Percentiles rank a stretch among this genome's conserved stretches.
These are phyloP conservation scores for Sonneratia alba DNA, from an alignment of 345 rosid species.

Conservation along the genomic window DNA sequence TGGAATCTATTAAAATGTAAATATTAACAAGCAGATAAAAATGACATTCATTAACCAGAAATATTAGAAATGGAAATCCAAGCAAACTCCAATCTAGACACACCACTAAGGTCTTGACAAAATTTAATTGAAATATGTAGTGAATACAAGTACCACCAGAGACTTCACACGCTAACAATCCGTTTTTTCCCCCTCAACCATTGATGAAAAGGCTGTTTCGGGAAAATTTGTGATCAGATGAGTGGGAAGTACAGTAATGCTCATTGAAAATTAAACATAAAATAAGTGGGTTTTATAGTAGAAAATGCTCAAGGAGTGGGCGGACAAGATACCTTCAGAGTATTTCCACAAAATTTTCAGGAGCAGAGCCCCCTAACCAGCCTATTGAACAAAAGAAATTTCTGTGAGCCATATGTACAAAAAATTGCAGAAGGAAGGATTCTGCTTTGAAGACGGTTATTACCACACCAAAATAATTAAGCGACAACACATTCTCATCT, in stretches of 20 bases:
- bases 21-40: no score
- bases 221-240: not conserved
- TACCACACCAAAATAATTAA: not conserved
- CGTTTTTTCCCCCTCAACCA: constrained; percentile 88
- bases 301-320: no score
- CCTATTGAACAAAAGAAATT: constrained; percentile 33
- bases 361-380: constrained; percentile 94
- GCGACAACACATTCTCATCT: not conserved
- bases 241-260: not conserved
- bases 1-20: not conserved
- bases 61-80: not conserved
- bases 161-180: constrained; percentile 85
- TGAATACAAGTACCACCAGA: constrained; percentile 93
- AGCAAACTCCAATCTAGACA: constrained; percentile 4
- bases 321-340: constrained; percentile 51
- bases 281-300: not conserved
- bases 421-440: not conserved
- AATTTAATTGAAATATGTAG: constrained; percentile 80
- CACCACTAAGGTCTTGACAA: constrained; percentile 89
- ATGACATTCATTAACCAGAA: not conserved
- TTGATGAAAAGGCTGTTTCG: constrained; percentile 65
- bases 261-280: not conserved
- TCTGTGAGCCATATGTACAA: not conserved
- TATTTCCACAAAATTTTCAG: constrained; percentile 88
- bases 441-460: not conserved